Conservation (phyloP, 805 yeast genomes). For the Candida vartiovaarae region DNA sequence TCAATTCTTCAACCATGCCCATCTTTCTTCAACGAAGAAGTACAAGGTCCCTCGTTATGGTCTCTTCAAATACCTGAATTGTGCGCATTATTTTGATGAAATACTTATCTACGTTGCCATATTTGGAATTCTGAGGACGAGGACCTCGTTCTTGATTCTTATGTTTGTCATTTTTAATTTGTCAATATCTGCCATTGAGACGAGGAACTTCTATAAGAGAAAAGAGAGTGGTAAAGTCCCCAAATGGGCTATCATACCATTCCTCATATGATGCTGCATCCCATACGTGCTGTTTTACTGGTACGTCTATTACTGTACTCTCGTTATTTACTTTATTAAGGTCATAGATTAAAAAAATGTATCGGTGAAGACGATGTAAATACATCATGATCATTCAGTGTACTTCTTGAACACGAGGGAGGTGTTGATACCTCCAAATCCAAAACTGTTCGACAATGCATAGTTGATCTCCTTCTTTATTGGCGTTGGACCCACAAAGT, state of each 20-base stretch:
- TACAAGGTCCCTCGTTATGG: conserved; percentile 47
- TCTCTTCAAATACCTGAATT: conserved; percentile 41
- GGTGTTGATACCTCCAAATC: conserved; percentile 96
- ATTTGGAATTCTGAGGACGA: conserved; percentile 13
- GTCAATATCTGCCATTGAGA: conserved; percentile 48
- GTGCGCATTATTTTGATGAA: conserved; percentile 72
- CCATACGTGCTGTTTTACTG: too few relatives aligned
- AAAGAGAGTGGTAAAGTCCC: conserved; percentile 17
- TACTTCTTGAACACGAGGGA: conserved; percentile 49
- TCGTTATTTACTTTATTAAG: too few relatives aligned
- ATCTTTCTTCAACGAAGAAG: conserved; percentile 19
- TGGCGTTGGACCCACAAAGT: conserved; percentile 48
- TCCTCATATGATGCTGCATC: conserved; percentile 19
- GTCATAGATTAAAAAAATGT: too few relatives aligned
- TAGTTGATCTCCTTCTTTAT: conserved; percentile 36
- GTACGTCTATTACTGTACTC: too few relatives aligned
- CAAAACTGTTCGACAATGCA: conserved; percentile 87
- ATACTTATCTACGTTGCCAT: conserved; percentile 42
- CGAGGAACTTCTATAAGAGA: conserved; percentile 38
- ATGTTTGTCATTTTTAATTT: conserved; percentile 38
- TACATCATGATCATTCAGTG: not conserved
- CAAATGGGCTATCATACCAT: conserved; percentile 33
- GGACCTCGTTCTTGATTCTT: conserved; percentile 14
- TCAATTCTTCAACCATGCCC: conserved; percentile 32
- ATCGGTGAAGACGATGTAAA: too few relatives aligned